phyloP scores from a whole-genome alignment of 73 alveolate genomes.

The Diophrys sp. region DNA sequence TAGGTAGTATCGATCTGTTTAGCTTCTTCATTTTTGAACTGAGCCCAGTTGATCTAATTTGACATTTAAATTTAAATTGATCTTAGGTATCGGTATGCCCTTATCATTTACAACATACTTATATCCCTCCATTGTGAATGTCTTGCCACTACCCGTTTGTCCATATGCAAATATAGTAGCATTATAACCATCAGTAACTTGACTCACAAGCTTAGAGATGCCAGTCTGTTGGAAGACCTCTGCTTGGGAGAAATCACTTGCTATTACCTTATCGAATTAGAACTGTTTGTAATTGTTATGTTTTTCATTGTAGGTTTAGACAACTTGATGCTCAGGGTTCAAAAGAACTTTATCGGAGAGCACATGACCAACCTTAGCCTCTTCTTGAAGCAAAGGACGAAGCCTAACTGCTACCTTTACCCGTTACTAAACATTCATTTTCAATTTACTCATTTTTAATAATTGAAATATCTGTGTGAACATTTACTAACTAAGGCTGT shows the following conservation, averaged over 20 bases:
- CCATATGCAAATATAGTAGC: conserved; percentile 65
- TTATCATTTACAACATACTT: conserved; percentile 4
- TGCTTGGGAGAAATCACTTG: neutral
- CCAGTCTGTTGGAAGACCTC: conserved; percentile 19
- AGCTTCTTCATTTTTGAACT: no score
- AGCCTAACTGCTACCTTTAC: conserved; percentile 68
- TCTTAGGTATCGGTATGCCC: conserved; percentile 21
- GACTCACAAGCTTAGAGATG: conserved; percentile 21
- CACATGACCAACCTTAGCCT: conserved; percentile 46
- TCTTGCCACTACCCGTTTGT: conserved; percentile 48
- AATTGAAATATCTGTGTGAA: no score
- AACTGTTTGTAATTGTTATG: conserved; percentile 22
- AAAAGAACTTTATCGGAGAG: neutral
- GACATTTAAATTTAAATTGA: no score
- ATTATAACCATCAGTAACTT: conserved; percentile 61
- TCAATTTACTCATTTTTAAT: no score
- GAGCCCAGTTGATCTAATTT: no score
- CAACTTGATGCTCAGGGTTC: neutral
- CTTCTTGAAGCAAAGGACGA: conserved; percentile 62
- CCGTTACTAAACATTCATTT: no score
- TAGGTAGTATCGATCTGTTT: no score
- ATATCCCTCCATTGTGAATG: conserved; percentile 55
- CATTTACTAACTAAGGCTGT: no score
- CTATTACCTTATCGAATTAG: conserved; percentile 47
- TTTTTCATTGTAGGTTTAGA: conserved; percentile 2